A percentile compares a stretch with the other conserved stretches of the same genome.
Evolutionary conservation across 441 rosid species (phyloP).

Genomic region (Francoa sonchifolia): DNA sequence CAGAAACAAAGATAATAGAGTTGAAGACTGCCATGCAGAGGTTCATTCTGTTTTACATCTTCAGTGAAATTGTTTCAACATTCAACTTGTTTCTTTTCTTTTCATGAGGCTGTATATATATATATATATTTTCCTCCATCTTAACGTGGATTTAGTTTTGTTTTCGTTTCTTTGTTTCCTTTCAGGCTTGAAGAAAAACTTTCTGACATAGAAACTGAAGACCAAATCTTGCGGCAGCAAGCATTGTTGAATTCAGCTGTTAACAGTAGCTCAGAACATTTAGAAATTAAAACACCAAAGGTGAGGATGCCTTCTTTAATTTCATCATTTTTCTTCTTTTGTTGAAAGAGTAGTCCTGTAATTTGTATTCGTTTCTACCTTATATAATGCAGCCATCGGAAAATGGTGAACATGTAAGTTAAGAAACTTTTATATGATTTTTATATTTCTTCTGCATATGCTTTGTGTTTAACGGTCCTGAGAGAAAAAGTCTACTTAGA

Average conservation of each 20-base stretch:
- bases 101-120: background rate
- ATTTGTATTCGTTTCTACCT: slow-evolving; percentile 12
- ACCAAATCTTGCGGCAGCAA: slow-evolving; percentile 51
- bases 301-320: too few relatives aligned
- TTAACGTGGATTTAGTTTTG: too few relatives aligned
- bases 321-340: too few relatives aligned
- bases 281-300: slow-evolving; percentile 27
- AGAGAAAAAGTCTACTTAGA: slow-evolving; percentile 14
- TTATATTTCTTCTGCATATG: slow-evolving; percentile 2
- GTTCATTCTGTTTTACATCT: slow-evolving; percentile 22
- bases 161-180: slow-evolving; percentile 12
- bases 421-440: slow-evolving; percentile 10
- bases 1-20: slow-evolving; percentile 73
- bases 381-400: slow-evolving; percentile 48
- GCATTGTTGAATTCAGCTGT: slow-evolving; percentile 33
- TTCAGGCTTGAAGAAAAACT: slow-evolving; percentile 78
- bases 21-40: slow-evolving; percentile 77
- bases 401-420: slow-evolving; percentile 66
- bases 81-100: slow-evolving; percentile 2
- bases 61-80: background rate
- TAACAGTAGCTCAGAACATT: slow-evolving; percentile 35
- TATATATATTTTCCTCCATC: too few relatives aligned
- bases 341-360: too few relatives aligned
- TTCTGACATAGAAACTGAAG: slow-evolving; percentile 66
- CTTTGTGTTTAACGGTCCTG: too few relatives aligned